These are phyloP conservation scores for Linum lewisii DNA, from an alignment of 345 rosid species.

Conservation along the genomic window DNA sequence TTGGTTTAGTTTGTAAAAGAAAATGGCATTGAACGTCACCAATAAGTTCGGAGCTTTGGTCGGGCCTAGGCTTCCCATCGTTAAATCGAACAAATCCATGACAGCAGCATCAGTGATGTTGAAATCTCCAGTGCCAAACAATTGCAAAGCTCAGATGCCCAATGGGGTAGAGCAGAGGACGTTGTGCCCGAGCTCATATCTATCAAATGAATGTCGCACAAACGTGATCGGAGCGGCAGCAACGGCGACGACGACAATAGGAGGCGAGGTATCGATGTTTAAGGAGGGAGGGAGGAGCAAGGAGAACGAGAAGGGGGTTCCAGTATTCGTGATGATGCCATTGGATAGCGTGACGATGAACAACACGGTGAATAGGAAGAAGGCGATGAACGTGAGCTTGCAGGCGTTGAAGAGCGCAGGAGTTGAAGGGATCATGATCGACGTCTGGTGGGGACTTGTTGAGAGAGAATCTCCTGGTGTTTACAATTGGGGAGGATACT, in stretches of 20 bases:
- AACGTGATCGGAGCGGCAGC: too few species aligned
- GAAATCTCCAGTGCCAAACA: neutral
- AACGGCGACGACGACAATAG: too few species aligned
- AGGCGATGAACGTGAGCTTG: constrained; percentile 90
- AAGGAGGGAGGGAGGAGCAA: constrained; percentile 24
- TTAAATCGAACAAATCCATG: constrained; percentile 15
- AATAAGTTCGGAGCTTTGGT: constrained; percentile 65
- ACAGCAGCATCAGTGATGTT: neutral
- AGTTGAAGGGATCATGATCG: constrained; percentile 92
- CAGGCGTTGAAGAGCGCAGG: constrained; percentile 96
- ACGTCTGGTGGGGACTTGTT: constrained; percentile 99
- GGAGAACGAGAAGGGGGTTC: constrained; percentile 49
- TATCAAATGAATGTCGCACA: too few species aligned
- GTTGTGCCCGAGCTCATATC: too few species aligned
- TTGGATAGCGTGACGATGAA: constrained; percentile 80
- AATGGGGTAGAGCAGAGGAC: neutral
- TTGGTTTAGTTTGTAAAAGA: too few species aligned
- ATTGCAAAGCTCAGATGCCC: neutral
- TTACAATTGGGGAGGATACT: constrained; percentile 94
- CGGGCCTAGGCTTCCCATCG: constrained; percentile 31
- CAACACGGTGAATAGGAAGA: constrained; percentile 67
- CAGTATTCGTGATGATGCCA: constrained; percentile 99
- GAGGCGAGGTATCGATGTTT: constrained; percentile 11
- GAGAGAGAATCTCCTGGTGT: constrained; percentile 73
- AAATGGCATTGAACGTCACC: constrained; percentile 62